phyloP scores from a whole-genome alignment of 148 eudicot genomes.

The Chenopodium berlandieri region DNA sequence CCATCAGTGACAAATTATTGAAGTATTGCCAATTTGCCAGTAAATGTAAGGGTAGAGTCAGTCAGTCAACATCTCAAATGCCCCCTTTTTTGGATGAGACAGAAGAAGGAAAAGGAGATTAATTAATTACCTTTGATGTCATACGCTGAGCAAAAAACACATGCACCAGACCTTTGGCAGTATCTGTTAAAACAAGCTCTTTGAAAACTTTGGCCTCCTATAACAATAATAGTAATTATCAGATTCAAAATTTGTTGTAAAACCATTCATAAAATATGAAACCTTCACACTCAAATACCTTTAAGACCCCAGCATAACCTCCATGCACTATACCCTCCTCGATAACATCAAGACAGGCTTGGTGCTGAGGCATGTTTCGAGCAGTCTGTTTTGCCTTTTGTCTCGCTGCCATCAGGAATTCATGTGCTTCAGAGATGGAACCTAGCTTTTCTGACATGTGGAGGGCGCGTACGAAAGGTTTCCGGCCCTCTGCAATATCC shows the following conservation, averaged over 20 bases:
- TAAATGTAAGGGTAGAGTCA: neutral
- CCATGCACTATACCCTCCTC: conserved; percentile 83
- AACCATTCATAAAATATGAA: neutral
- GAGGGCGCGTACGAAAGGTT: conserved; percentile 83
- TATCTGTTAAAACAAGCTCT: conserved; percentile 60
- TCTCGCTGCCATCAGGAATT: conserved; percentile 59
- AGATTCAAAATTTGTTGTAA: conserved; percentile 11
- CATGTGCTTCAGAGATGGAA: conserved; percentile 62
- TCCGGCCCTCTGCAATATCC: conserved; percentile 69
- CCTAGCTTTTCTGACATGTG: conserved; percentile 77
- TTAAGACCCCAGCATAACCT: conserved; percentile 71
- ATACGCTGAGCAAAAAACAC: conserved; percentile 78
- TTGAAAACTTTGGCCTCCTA: conserved; percentile 71
- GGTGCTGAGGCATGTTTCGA: conserved; percentile 86
- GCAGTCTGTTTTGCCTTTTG: conserved; percentile 73
- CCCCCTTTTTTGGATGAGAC: neutral
- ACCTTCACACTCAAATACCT: conserved; percentile 42
- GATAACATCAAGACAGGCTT: conserved; percentile 82
- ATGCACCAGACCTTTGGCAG: conserved; percentile 83
- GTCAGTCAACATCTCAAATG: neutral
- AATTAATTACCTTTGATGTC: conserved; percentile 63
- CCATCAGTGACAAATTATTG: no score
- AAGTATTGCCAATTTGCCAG: no score
- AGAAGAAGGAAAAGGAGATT: neutral
- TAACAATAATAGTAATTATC: conserved; percentile 6